Evolutionary conservation across 331 rosid species (phyloP).

Genomic region (Erythrophleum ivorense): DNA sequence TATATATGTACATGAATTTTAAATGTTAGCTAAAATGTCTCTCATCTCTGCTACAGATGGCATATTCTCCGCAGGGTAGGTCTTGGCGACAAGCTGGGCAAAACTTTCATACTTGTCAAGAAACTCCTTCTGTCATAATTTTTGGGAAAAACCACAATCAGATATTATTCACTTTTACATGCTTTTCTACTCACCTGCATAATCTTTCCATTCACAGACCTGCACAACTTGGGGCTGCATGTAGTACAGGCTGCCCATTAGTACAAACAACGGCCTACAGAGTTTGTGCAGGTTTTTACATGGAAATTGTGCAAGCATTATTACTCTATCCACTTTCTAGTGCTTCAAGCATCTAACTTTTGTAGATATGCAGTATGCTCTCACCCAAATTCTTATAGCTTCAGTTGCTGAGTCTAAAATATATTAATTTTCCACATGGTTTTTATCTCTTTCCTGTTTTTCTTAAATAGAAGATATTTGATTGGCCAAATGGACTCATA

Average conservation of each 20-base stretch:
- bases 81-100: constrained; percentile 81
- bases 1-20: constrained; percentile 28
- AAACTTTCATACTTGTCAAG: constrained; percentile 87
- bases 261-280: not conserved
- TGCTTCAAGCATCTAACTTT: not conserved
- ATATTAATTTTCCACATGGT: constrained; percentile 6
- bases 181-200: not conserved
- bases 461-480: not conserved
- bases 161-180: not conserved
- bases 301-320: not conserved
- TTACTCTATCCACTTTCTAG: not conserved
- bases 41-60: constrained; percentile 71
- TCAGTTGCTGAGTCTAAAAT: not conserved
- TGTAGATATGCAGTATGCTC: constrained; percentile 18
- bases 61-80: constrained; percentile 77
- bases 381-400: constrained; percentile 13
- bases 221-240: not conserved
- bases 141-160: constrained; percentile 35
- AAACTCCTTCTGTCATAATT: constrained; percentile 81
- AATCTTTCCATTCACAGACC: not conserved
- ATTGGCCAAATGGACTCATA: constrained; percentile 19
- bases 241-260: too few relatives aligned
- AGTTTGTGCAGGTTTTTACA: not conserved
- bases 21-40: constrained; percentile 74
- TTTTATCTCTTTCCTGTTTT: not conserved